Conservation (phyloP, 2,329 filamentous ascomycete species). For the Sclerotiophoma versabilis region DNA sequence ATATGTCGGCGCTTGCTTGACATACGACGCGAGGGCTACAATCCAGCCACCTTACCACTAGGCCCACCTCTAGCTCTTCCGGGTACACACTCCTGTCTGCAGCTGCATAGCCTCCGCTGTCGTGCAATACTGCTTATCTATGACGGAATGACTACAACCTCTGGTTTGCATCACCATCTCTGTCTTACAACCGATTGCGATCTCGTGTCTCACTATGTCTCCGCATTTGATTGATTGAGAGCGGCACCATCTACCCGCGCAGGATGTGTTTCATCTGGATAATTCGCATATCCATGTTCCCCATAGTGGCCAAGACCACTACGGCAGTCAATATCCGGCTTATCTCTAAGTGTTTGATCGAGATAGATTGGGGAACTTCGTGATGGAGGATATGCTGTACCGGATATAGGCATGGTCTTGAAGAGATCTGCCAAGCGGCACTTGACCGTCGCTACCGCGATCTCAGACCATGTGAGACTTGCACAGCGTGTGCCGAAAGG, state of each 20-base stretch:
- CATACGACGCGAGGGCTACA: background rate
- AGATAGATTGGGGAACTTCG: background rate
- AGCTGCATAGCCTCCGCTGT: constrained; percentile 9
- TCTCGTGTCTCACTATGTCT: background rate
- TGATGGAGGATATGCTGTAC: background rate
- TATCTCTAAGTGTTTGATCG: background rate
- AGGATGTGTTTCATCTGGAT: background rate
- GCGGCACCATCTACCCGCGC: background rate
- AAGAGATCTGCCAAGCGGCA: background rate
- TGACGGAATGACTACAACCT: constrained; percentile 8
- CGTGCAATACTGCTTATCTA: constrained; percentile 14
- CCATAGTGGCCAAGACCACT: background rate
- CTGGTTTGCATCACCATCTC: constrained; percentile 1
- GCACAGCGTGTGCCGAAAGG: background rate
- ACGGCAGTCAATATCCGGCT: background rate
- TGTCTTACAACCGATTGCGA: constrained; percentile 5
- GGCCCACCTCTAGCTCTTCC: background rate
- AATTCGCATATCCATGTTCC: background rate
- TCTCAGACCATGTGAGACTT: background rate
- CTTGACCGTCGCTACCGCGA: background rate
- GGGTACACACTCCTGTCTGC: background rate
- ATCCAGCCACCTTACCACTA: background rate
- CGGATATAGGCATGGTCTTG: background rate
- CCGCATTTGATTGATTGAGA: background rate
- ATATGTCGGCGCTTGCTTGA: no score